These are phyloP conservation scores for Discostella stelligera DNA, from an alignment of 352 stramenopile species.

Conservation along the genomic window DNA sequence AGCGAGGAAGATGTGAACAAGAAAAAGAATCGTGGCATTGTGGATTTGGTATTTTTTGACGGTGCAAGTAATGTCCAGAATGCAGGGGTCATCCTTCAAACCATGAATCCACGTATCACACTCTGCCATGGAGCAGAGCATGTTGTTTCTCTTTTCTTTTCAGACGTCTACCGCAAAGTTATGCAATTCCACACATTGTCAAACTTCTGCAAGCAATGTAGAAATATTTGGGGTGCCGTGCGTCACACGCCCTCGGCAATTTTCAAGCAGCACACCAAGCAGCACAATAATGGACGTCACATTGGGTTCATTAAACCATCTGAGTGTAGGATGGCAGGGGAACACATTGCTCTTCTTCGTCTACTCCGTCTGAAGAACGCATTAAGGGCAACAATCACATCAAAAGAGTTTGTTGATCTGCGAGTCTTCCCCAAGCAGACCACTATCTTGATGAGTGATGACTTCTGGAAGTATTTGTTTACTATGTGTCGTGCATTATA, in stretches of 20 bases:
- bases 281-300: constrained; percentile 9
- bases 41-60: constrained; percentile 26
- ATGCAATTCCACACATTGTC: not conserved
- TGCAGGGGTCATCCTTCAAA: constrained; percentile 5
- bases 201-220: not conserved
- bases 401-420: not conserved
- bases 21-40: not conserved
- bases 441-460: not conserved
- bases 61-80: constrained; percentile 35
- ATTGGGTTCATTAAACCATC: constrained; percentile 4
- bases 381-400: not conserved
- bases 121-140: constrained; percentile 8
- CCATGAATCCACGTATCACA: constrained; percentile 1
- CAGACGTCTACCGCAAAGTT: constrained; percentile 2
- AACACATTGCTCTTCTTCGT: constrained; percentile 2
- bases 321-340: constrained; percentile 17
- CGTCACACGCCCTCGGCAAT: not conserved
- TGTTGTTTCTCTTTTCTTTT: constrained; percentile 13
- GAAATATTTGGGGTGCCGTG: not conserved
- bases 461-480: constrained; percentile 14
- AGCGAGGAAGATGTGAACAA: not conserved
- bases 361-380: constrained; percentile 5
- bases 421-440: too few relatives aligned
- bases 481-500: constrained; percentile 4
- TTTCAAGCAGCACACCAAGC: not conserved